A percentile compares a stretch with the other conserved stretches of the same genome.
These are phyloP conservation scores for Cladophialophora carrionii DNA, from an alignment of 2,329 filamentous ascomycete genomes.

Conservation along the genomic window DNA sequence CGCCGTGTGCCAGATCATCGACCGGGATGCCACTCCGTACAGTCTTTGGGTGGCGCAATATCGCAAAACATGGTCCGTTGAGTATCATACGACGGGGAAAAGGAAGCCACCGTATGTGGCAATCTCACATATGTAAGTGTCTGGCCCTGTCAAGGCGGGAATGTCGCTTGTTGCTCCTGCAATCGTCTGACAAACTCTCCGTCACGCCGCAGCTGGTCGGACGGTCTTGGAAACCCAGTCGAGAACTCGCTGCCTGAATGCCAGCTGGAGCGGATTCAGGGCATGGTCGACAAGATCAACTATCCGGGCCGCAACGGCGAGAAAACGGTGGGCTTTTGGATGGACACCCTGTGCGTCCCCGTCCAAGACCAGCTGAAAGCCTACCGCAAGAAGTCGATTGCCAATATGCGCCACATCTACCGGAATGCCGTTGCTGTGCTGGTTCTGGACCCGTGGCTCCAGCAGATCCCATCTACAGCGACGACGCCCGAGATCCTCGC, in stretches of 20 bases:
- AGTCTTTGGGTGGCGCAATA: neutral
- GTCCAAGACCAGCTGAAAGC: constrained; percentile 13
- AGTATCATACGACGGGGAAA: neutral
- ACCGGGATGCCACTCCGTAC: neutral
- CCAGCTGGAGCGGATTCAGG: constrained; percentile 40
- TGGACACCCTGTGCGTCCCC: constrained; percentile 36
- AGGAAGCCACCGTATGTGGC: constrained; percentile 37
- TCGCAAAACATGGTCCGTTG: constrained; percentile 1
- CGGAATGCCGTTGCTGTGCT: constrained; percentile 41
- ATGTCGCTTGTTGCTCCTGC: neutral
- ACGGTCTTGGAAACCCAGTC: constrained; percentile 44
- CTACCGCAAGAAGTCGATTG: constrained; percentile 39
- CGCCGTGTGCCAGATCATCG: neutral
- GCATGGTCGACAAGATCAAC: constrained; percentile 34
- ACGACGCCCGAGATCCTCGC: constrained; percentile 39
- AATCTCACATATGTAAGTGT: constrained; percentile 42
- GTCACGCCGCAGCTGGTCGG: constrained; percentile 40
- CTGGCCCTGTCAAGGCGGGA: neutral
- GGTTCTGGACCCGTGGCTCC: constrained; percentile 41
- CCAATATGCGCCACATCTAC: constrained; percentile 43
- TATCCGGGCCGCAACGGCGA: constrained; percentile 4
- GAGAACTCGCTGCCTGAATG: constrained; percentile 42
- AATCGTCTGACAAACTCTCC: neutral
- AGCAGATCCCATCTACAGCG: constrained; percentile 34
- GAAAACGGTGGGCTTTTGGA: constrained; percentile 31